These are phyloP conservation scores for Fusarium scirpi DNA, from an alignment of 2,329 filamentous ascomycete species.

Conservation along the genomic window DNA sequence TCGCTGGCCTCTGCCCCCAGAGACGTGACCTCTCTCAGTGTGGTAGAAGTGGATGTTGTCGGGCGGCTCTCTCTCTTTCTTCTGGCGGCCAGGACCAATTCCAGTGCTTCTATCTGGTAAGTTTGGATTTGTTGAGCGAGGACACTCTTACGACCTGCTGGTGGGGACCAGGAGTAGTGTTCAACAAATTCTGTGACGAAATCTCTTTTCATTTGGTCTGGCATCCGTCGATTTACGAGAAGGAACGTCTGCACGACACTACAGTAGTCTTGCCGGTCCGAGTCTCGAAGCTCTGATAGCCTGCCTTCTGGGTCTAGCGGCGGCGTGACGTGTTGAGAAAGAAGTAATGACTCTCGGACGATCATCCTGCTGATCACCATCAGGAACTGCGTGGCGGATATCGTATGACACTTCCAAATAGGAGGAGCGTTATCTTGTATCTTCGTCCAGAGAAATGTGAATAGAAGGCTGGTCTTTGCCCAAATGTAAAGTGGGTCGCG, in stretches of 20 bases:
- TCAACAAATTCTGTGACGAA: neutral
- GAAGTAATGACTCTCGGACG: neutral
- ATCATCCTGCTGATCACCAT: slow-evolving; percentile 1
- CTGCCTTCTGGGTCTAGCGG: neutral
- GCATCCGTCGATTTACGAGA: neutral
- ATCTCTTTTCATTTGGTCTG: neutral
- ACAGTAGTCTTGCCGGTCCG: neutral
- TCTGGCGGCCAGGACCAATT: neutral
- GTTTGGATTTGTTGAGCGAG: neutral
- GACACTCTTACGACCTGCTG: neutral
- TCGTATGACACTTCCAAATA: neutral
- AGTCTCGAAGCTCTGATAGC: neutral
- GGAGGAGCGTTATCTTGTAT: neutral
- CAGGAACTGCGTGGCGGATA: neutral
- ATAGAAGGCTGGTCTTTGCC: neutral
- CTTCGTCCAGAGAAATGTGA: neutral
- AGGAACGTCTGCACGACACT: neutral
- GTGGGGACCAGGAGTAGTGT: slow-evolving; percentile 2
- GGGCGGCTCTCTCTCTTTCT: neutral
- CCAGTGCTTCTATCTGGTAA: neutral
- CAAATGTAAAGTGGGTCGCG: neutral
- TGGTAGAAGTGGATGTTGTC: neutral
- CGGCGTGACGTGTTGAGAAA: neutral
- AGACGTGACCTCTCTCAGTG: neutral
- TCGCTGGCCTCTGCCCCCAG: fast-evolving